A percentile compares a stretch with the other conserved stretches of the same genome.
phyloP scores from a whole-genome alignment of 2,329 filamentous ascomycete species.

The Epicoccum sorghinum region DNA sequence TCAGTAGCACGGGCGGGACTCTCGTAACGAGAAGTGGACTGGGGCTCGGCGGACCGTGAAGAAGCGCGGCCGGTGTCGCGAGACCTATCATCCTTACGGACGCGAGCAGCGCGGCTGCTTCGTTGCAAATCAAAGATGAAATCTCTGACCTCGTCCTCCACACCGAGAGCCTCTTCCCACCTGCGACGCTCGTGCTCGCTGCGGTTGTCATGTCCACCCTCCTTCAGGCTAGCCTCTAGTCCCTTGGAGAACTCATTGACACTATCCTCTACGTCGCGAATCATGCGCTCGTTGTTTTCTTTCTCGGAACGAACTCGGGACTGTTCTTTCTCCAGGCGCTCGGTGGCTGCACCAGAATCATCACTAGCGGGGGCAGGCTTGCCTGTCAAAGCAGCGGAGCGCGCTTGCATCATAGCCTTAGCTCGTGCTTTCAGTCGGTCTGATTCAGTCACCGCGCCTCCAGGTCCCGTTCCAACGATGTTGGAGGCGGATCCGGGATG shows the following conservation, averaged over 20 bases:
- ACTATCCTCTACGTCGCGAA: constrained; percentile 93
- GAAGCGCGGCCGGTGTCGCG: constrained; percentile 46
- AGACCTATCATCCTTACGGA: constrained; percentile 62
- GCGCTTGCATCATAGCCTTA: constrained; percentile 98
- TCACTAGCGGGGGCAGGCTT: constrained; percentile 73
- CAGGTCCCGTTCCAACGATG: constrained; percentile 91
- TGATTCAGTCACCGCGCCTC: constrained; percentile 87
- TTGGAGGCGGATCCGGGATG: constrained; percentile 79
- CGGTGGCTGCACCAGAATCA: constrained; percentile 79
- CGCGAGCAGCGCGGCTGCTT: constrained; percentile 75
- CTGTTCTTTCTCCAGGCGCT: constrained; percentile 87
- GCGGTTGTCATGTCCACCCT: constrained; percentile 74
- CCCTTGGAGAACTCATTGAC: constrained; percentile 85
- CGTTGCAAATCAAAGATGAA: constrained; percentile 97
- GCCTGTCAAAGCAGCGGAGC: constrained; percentile 88
- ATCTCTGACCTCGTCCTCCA: constrained; percentile 95
- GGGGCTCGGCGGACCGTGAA: constrained; percentile 48
- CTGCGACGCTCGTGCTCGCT: constrained; percentile 89
- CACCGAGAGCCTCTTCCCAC: constrained; percentile 95
- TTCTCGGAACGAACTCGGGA: constrained; percentile 81
- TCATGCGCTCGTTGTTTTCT: constrained; percentile 96
- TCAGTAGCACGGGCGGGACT: constrained; percentile 55
- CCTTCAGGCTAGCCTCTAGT: constrained; percentile 86
- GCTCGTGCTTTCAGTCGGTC: constrained; percentile 94
- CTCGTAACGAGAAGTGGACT: constrained; percentile 54